Conservation (phyloP, 345 rosid genomes). For the Gossypium turneri region DNA sequence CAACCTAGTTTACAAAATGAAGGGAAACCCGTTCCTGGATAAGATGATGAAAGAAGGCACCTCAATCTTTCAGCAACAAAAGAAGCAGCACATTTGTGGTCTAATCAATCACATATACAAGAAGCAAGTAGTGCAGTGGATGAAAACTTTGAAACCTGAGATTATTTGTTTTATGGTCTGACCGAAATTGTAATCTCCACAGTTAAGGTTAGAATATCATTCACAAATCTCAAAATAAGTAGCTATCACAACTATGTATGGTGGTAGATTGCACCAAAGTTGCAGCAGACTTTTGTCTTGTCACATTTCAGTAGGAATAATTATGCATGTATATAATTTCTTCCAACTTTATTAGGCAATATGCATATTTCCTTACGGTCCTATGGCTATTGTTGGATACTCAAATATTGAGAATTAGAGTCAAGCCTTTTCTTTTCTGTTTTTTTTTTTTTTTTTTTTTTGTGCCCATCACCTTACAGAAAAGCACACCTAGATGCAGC, state of each 20-base stretch:
- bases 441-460: not conserved
- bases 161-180: not conserved
- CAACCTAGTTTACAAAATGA: not conserved
- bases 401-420: too few relatives aligned
- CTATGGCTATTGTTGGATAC: not conserved
- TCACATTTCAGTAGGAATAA: not conserved
- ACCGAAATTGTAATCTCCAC: not conserved
- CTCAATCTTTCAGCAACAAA: not conserved
- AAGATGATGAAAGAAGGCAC: not conserved
- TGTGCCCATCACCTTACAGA: not conserved
- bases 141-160: not conserved
- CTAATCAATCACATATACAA: not conserved
- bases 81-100: not conserved
- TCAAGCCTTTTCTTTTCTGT: too few relatives aligned
- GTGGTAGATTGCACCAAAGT: not conserved
- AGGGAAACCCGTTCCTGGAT: not conserved
- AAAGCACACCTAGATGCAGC: too few relatives aligned
- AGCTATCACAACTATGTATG: not conserved
- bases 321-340: not conserved
- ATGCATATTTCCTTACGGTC: not conserved
- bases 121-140: not conserved
- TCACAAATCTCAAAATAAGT: not conserved
- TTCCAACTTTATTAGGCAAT: not conserved
- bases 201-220: not conserved
- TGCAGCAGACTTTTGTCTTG: not conserved